These are phyloP conservation scores for Anthracocystis setariae DNA, from an alignment of 1,284 basidiomycete species.

Conservation along the genomic window DNA sequence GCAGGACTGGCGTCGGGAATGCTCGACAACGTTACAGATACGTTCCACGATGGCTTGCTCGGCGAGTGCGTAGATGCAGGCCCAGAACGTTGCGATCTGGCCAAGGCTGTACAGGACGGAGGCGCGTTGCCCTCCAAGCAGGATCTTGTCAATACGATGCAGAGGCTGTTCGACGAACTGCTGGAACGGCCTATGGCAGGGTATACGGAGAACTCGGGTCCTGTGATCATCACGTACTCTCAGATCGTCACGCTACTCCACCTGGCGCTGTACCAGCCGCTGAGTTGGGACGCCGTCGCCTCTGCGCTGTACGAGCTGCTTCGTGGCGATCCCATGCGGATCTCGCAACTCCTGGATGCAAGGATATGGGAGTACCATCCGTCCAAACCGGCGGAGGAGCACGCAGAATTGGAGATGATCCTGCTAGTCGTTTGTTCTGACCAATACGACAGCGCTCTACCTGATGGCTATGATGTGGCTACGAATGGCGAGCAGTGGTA, in stretches of 20 bases:
- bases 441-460: constrained; percentile 25
- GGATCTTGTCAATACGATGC: constrained; percentile 12
- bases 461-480: constrained; percentile 5
- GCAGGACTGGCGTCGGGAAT: constrained; percentile 33
- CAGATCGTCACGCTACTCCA: constrained; percentile 35
- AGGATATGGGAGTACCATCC: constrained; percentile 25
- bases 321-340: constrained; percentile 23
- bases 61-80: constrained; percentile 47
- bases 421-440: constrained; percentile 45
- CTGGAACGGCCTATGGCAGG: constrained; percentile 24
- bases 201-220: constrained; percentile 15
- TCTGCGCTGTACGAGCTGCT: constrained; percentile 21
- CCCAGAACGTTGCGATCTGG: constrained; percentile 27
- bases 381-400: no score
- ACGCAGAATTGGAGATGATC: constrained; percentile 30
- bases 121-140: background rate
- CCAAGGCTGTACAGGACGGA: background rate
- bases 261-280: constrained; percentile 20
- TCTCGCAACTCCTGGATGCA: constrained; percentile 19
- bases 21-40: constrained; percentile 43
- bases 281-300: constrained; percentile 23
- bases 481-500: constrained; percentile 34
- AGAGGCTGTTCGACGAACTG: constrained; percentile 21
- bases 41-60: constrained; percentile 39
- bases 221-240: constrained; percentile 37